Percentiles rank a stretch among this genome's conserved stretches.
phyloP scores from a whole-genome alignment of 2,329 filamentous ascomycete species.

The Hymenotorrendiella dingleyae region DNA sequence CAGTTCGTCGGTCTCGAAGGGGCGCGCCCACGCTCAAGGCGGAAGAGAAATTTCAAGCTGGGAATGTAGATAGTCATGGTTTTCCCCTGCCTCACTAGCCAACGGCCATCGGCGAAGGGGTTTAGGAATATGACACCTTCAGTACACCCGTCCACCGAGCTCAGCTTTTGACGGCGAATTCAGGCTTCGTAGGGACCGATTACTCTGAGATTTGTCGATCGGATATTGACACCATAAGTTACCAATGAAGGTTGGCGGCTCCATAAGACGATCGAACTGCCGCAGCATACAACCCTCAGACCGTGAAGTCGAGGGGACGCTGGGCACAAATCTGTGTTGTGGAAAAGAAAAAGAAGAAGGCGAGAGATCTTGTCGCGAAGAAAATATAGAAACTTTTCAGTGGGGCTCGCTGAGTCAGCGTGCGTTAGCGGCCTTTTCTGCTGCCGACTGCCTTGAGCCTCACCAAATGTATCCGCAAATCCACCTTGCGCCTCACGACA shows the following conservation, averaged over 20 bases:
- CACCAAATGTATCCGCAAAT: not conserved
- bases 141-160: constrained; percentile 53
- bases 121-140: constrained; percentile 81
- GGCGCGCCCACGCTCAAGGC: not conserved
- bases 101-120: constrained; percentile 84
- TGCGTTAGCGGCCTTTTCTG: not conserved
- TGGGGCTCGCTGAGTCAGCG: constrained; percentile 1
- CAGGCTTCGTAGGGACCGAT: constrained; percentile 57
- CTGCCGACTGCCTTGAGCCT: not conserved
- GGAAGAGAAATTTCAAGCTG: not conserved
- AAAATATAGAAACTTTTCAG: constrained; percentile 19
- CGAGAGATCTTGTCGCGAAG: constrained; percentile 25
- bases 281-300: constrained; percentile 67
- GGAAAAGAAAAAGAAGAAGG: constrained; percentile 34
- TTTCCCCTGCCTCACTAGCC: constrained; percentile 79
- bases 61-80: constrained; percentile 30
- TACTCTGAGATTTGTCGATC: constrained; percentile 93
- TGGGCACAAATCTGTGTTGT: constrained; percentile 78
- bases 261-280: constrained; percentile 81
- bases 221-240: constrained; percentile 74
- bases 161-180: constrained; percentile 65
- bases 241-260: constrained; percentile 53
- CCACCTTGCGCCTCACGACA: not conserved
- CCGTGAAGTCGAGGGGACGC: constrained; percentile 66
- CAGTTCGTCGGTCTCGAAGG: too few relatives aligned